phyloP scores from a whole-genome alignment of 192 early-diverging fungal species.

The Polychytrium aggregatum region DNA sequence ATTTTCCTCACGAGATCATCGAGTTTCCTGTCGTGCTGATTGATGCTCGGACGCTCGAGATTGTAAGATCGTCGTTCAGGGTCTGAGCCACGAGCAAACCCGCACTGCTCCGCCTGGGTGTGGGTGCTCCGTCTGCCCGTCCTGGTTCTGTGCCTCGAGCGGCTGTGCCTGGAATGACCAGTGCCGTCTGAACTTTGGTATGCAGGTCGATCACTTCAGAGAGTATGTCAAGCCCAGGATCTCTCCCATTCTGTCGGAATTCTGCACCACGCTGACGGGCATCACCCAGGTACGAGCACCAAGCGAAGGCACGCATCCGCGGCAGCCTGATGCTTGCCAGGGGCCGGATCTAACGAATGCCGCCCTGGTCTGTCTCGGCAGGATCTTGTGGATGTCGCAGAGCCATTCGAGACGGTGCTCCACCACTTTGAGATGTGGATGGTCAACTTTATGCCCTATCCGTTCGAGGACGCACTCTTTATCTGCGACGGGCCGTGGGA shows the following conservation, averaged over 20 bases:
- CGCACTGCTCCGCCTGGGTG: too few relatives aligned
- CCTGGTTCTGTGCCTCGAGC: too few relatives aligned
- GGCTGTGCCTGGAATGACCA: too few relatives aligned
- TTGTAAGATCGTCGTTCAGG: constrained; percentile 27
- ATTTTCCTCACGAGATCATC: constrained; percentile 72
- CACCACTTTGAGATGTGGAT: constrained; percentile 39
- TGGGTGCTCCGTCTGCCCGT: too few relatives aligned
- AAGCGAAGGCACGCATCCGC: too few relatives aligned
- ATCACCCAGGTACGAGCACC: constrained; percentile 54
- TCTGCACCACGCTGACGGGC: constrained; percentile 69
- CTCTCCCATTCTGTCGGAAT: constrained; percentile 57
- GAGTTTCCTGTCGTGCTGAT: constrained; percentile 73
- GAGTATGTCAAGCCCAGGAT: constrained; percentile 57
- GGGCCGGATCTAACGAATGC: too few relatives aligned
- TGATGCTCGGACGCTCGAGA: constrained; percentile 43
- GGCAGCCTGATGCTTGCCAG: too few relatives aligned
- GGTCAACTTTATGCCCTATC: constrained; percentile 13
- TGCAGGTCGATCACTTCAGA: constrained; percentile 58
- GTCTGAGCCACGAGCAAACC: too few relatives aligned
- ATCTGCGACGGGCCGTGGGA: constrained; percentile 63
- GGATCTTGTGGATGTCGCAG: constrained; percentile 34
- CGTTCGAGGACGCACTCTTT: constrained; percentile 33
- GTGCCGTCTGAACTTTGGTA: constrained; percentile 3
- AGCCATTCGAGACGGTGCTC: constrained; percentile 35
- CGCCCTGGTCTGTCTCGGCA: constrained; percentile 10